Evolutionary conservation across 495 filamentous ascomycete genomes (phyloP).

Genomic region (Aspergillus panamensis): DNA sequence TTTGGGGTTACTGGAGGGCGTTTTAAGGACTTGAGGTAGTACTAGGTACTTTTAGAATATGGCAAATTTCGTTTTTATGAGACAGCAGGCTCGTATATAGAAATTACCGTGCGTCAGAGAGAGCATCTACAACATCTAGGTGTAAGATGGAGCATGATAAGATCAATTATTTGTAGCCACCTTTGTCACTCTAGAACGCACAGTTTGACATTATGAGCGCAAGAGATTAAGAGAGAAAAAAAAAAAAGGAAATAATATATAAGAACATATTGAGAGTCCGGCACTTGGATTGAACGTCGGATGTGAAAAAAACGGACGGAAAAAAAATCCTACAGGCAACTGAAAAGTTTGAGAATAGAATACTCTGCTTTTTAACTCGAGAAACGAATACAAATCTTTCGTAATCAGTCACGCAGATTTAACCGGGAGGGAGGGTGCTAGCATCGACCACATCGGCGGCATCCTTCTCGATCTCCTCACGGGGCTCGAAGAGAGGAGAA

Average conservation of each 20-base stretch:
- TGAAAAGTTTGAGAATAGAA: neutral
- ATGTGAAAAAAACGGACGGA: neutral
- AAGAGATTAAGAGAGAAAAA: neutral
- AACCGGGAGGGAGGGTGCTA: slow-evolving; percentile 90
- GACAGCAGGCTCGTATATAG: no score
- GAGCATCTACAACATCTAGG: no score
- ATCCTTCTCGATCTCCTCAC: slow-evolving; percentile 72
- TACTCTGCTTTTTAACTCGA: neutral
- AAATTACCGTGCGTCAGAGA: no score
- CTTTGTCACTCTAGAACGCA: neutral
- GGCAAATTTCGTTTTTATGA: no score
- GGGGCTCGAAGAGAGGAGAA: slow-evolving; percentile 74
- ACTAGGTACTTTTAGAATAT: no score
- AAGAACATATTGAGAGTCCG: neutral
- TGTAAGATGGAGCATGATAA: slow-evolving; percentile 1
- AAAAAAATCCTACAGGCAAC: neutral
- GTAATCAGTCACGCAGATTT: slow-evolving; percentile 32
- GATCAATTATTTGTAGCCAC: neutral
- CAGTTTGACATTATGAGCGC: neutral
- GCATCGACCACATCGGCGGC: slow-evolving; percentile 90
- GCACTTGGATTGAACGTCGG: neutral
- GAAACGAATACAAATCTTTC: slow-evolving; percentile 4
- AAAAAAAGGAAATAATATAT: neutral
- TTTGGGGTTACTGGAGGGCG: no score
- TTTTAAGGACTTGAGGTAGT: no score